Conservation (phyloP, 139 green algal genomes). For the Coelastrella sp. region DNA sequence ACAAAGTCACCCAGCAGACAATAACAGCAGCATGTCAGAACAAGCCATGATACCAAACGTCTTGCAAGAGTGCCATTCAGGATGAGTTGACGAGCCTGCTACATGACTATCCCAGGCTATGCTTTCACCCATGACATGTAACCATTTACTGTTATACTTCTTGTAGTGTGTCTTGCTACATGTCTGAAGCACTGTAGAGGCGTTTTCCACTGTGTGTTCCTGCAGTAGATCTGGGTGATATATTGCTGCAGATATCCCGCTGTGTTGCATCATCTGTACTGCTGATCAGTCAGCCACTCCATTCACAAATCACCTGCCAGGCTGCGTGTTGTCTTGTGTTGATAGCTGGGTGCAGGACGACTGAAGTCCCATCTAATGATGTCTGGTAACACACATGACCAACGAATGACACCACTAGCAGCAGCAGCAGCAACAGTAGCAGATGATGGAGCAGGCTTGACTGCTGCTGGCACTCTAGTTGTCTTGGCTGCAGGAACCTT, state of each 20-base stretch:
- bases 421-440: neutral
- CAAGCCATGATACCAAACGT: neutral
- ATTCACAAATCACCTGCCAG: neutral
- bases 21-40: neutral
- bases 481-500: neutral
- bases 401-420: neutral
- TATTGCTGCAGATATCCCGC: too few relatives aligned
- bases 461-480: neutral
- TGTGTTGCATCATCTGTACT: too few relatives aligned
- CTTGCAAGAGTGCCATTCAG: neutral
- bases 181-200: too few relatives aligned
- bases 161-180: too few relatives aligned
- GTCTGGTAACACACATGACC: neutral
- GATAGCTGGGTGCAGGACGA: neutral
- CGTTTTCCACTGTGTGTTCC: too few relatives aligned
- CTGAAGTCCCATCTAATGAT: slow-evolving; percentile 5
- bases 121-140: too few relatives aligned
- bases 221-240: too few relatives aligned
- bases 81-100: too few relatives aligned
- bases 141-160: too few relatives aligned
- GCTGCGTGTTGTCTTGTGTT: neutral
- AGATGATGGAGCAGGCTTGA: neutral
- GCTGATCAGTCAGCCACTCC: neutral
- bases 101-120: too few relatives aligned
- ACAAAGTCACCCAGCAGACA: neutral